These are phyloP conservation scores for Xylaria sp. DNA, from an alignment of 2,329 filamentous ascomycete genomes.

Conservation along the genomic window DNA sequence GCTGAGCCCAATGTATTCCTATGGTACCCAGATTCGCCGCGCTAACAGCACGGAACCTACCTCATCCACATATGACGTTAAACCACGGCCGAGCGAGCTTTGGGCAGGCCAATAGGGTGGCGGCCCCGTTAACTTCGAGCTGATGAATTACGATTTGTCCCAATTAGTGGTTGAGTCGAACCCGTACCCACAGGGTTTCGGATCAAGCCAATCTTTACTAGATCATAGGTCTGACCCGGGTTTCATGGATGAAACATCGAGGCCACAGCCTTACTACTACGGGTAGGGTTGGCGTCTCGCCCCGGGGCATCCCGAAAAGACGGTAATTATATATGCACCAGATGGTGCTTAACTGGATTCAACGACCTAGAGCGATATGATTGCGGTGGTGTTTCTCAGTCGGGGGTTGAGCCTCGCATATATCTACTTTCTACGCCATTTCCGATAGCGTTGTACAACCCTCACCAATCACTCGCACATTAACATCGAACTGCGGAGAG, in stretches of 20 bases:
- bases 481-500: slow-evolving; percentile 10
- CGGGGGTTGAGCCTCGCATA: slow-evolving; percentile 2
- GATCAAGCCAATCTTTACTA: neutral
- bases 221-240: neutral
- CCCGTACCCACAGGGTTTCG: neutral
- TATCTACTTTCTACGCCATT: slow-evolving; percentile 4
- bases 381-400: neutral
- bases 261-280: slow-evolving; percentile 6
- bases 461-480: slow-evolving; percentile 1
- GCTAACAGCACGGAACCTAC: slow-evolving; percentile 78
- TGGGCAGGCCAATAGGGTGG: slow-evolving; percentile 46
- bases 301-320: neutral
- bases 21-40: slow-evolving; percentile 70
- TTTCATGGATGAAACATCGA: neutral
- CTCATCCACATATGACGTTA: slow-evolving; percentile 67
- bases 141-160: slow-evolving; percentile 17
- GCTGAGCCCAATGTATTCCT: slow-evolving; percentile 77
- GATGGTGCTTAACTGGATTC: neutral
- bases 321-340: slow-evolving; percentile 14
- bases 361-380: neutral
- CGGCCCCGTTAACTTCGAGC: slow-evolving; percentile 30
- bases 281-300: slow-evolving; percentile 41
- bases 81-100: slow-evolving; percentile 59
- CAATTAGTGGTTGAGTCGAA: neutral
- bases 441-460: slow-evolving; percentile 13